Percentiles rank a stretch among this genome's conserved stretches.
Evolutionary conservation across 2,329 filamentous ascomycete species (phyloP).

Genomic region (Byssochlamys sp.): DNA sequence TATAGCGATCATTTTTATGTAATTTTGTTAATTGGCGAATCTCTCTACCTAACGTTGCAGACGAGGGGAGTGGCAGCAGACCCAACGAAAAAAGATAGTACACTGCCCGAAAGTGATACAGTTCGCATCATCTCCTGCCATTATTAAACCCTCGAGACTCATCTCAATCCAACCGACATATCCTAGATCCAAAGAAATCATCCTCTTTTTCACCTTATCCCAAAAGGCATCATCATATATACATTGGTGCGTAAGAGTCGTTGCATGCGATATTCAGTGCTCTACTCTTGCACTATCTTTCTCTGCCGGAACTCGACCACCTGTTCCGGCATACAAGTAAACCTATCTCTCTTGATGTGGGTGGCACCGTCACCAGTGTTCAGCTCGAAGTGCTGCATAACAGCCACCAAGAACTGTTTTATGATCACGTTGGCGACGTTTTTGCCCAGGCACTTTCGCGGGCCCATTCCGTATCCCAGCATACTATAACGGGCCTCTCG

Average conservation of each 20-base stretch:
- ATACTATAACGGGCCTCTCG: constrained; percentile 1
- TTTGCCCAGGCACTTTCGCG: constrained; percentile 3
- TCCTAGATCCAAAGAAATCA: too few relatives aligned
- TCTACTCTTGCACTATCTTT: neutral
- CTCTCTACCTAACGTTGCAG: too few relatives aligned
- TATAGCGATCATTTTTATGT: neutral
- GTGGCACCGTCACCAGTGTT: neutral
- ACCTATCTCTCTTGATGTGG: neutral
- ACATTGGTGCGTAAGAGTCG: neutral
- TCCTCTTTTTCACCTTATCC: too few relatives aligned
- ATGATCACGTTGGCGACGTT: constrained; percentile 4
- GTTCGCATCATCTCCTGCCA: too few relatives aligned
- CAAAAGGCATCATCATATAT: too few relatives aligned
- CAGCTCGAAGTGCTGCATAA: neutral
- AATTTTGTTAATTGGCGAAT: neutral
- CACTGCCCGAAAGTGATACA: too few relatives aligned
- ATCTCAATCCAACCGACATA: too few relatives aligned
- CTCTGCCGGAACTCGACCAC: neutral
- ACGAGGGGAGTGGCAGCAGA: too few relatives aligned
- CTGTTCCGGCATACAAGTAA: neutral
- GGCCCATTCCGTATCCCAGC: constrained; percentile 1
- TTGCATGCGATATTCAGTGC: neutral
- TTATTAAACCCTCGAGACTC: too few relatives aligned
- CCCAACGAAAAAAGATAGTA: neutral
- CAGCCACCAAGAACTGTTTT: neutral